Evolutionary conservation across 306 rosid species (phyloP).

Genomic region (Heteromeles arbutifolia): DNA sequence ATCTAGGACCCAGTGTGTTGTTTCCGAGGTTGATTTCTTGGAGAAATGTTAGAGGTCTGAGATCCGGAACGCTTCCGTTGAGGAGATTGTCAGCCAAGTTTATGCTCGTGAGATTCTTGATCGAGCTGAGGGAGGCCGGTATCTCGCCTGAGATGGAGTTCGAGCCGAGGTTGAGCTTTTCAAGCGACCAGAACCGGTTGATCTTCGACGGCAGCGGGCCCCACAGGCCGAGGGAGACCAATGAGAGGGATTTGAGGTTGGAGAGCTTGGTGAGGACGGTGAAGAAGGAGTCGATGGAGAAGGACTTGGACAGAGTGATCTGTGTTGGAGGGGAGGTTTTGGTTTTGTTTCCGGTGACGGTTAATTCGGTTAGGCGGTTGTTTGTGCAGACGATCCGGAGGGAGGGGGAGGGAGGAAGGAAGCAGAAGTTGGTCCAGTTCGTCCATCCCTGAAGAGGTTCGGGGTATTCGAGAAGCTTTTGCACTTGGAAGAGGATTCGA

Average conservation of each 20-base stretch:
- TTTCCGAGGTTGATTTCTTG: slow-evolving; percentile 50
- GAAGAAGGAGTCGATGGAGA: slow-evolving; percentile 65
- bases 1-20: slow-evolving; percentile 57
- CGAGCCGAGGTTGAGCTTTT: slow-evolving; percentile 59
- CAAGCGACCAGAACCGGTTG: slow-evolving; percentile 45
- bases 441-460: slow-evolving; percentile 59
- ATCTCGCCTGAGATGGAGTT: slow-evolving; percentile 60
- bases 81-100: slow-evolving; percentile 59
- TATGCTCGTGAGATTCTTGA: slow-evolving; percentile 45
- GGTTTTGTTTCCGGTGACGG: slow-evolving; percentile 49
- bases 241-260: slow-evolving; percentile 45
- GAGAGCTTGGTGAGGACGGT: slow-evolving; percentile 67
- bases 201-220: slow-evolving; percentile 75
- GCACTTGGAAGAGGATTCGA: slow-evolving; percentile 53
- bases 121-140: slow-evolving; percentile 39
- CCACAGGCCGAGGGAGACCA: slow-evolving; percentile 78
- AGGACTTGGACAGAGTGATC: slow-evolving; percentile 43
- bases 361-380: slow-evolving; percentile 48
- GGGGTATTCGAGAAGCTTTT: slow-evolving; percentile 68
- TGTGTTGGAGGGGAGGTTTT: slow-evolving; percentile 40
- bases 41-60: slow-evolving; percentile 34
- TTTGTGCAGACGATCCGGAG: slow-evolving; percentile 55
- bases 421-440: slow-evolving; percentile 63
- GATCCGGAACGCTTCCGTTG: slow-evolving; percentile 69
- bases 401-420: slow-evolving; percentile 51